These are phyloP conservation scores for Fusarium nygamai DNA, from an alignment of 2,329 filamentous ascomycete species.

Conservation along the genomic window DNA sequence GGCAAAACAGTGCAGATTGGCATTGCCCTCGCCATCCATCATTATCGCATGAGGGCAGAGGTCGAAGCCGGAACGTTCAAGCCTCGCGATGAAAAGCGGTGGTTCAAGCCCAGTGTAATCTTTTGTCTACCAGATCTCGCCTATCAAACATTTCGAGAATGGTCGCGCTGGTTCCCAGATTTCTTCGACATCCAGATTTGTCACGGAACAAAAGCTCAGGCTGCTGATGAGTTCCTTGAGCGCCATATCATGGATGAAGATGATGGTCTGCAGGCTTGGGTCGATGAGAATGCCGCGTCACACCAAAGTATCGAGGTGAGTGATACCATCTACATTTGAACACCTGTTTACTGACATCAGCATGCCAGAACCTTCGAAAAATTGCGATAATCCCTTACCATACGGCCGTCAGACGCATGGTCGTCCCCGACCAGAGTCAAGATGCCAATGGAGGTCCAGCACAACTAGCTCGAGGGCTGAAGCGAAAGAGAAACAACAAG, in stretches of 20 bases:
- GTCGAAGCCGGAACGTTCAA: rapidly evolving
- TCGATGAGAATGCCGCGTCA: not conserved
- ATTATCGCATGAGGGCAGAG: rapidly evolving
- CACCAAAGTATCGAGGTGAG: rapidly evolving
- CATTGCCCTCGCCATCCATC: rapidly evolving
- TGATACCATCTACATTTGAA: rapidly evolving
- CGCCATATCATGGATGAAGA: too few relatives aligned
- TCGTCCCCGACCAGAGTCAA: too few relatives aligned
- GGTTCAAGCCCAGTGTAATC: rapidly evolving
- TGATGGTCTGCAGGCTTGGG: not conserved
- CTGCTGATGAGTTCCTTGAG: too few relatives aligned
- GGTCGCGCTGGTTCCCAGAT: rapidly evolving
- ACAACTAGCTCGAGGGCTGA: too few relatives aligned
- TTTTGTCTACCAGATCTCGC: rapidly evolving
- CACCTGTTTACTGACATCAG: not conserved
- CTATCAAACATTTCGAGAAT: rapidly evolving
- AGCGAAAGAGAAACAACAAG: too few relatives aligned
- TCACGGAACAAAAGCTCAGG: not conserved
- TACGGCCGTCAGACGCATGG: too few relatives aligned
- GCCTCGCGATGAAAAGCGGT: rapidly evolving
- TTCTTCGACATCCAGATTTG: not conserved
- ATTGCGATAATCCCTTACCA: rapidly evolving
- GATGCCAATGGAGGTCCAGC: too few relatives aligned
- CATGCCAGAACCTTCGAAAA: not conserved
- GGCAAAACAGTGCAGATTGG: rapidly evolving